phyloP scores from a whole-genome alignment of 2,329 filamentous ascomycete species.

The Fusarium sp. region DNA sequence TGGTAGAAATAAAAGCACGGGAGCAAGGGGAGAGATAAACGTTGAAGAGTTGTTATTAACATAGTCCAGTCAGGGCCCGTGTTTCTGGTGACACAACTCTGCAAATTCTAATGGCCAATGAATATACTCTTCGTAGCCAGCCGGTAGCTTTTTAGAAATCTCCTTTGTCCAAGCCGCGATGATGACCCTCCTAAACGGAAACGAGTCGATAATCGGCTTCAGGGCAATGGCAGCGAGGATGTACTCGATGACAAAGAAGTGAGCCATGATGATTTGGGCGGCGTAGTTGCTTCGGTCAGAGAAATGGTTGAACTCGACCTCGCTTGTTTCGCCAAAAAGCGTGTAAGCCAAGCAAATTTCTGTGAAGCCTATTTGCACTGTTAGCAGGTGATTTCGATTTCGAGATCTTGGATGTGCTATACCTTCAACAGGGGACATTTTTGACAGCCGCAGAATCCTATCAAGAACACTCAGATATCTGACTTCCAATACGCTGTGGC shows the following conservation, averaged over 20 bases:
- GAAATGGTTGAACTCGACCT: constrained; percentile 23
- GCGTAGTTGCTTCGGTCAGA: constrained; percentile 13
- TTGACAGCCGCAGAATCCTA: constrained; percentile 1
- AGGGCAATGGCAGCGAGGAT: constrained; percentile 7
- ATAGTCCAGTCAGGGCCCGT: not conserved
- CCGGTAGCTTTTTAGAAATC: constrained; percentile 12
- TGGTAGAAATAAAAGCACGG: not conserved
- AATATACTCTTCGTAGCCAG: constrained; percentile 6
- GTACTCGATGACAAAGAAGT: constrained; percentile 34
- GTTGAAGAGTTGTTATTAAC: not conserved
- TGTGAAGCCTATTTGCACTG: not conserved
- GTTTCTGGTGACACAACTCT: not conserved
- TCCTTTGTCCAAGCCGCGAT: constrained; percentile 16
- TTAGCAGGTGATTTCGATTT: not conserved
- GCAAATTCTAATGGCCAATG: constrained; percentile 22
- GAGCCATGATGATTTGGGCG: constrained; percentile 23
- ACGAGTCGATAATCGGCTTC: constrained; percentile 14
- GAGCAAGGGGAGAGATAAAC: too few species aligned
- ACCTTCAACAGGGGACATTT: constrained; percentile 15
- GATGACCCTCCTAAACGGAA: constrained; percentile 17
- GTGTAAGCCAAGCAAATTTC: constrained; percentile 12
- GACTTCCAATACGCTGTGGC: constrained; percentile 20
- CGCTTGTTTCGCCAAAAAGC: constrained; percentile 4
- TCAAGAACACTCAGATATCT: constrained; percentile 13
- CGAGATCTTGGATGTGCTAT: fast-evolving